These are phyloP conservation scores for Amphirosellinia nigrospora DNA, from an alignment of 495 filamentous ascomycete species.

Conservation along the genomic window DNA sequence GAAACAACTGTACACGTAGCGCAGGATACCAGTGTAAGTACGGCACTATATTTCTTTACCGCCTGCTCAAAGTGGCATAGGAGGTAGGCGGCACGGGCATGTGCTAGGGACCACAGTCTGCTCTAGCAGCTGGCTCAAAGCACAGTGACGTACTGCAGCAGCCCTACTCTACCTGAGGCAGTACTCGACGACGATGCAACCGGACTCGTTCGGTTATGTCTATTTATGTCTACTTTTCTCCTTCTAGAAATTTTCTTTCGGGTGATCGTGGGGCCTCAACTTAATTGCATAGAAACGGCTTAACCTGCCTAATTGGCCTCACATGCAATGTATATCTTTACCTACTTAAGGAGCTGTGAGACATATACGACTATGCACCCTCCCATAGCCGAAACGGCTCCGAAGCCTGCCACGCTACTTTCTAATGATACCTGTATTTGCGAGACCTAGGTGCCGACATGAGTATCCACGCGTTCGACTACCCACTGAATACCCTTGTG, in stretches of 20 bases:
- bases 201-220: neutral
- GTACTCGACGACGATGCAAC: neutral
- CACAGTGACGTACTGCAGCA: neutral
- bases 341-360: no score
- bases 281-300: neutral
- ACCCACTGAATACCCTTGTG: neutral
- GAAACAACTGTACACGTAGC: conserved; percentile 14
- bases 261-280: neutral
- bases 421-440: no score
- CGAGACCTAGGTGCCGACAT: neutral
- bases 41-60: neutral
- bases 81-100: neutral
- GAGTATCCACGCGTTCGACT: neutral
- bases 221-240: neutral
- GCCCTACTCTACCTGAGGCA: neutral
- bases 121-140: no score
- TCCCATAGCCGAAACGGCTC: conserved; percentile 19
- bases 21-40: neutral
- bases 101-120: neutral
- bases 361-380: neutral
- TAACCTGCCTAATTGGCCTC: neutral
- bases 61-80: neutral
- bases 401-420: neutral
- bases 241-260: neutral
- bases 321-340: neutral